Base-by-base conservation (phyloP, 2,329 filamentous ascomycete genomes). In the Pseudocercospora musae region DNA sequence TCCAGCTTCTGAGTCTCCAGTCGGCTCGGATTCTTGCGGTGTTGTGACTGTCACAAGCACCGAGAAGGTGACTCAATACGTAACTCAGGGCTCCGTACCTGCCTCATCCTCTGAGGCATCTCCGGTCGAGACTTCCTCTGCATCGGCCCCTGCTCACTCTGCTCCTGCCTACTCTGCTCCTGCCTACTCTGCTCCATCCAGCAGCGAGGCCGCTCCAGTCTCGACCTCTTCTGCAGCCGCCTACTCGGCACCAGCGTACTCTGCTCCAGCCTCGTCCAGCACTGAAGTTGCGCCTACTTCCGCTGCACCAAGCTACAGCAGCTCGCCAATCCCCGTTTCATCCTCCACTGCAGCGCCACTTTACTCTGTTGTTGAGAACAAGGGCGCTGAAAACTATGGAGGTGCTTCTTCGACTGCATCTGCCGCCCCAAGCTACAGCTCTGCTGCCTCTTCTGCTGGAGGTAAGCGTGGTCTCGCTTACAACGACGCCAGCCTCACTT, bases 401-500 rank as follows among this genome's bases (percentile, higher is more conserved):
- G 62, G 60, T 23, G 60, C 60, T 20, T 62, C 70, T 11, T 48
- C 58, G 20, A 62, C 65, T 20, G 65, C 70, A 9, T 68, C 68
- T 25, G 53, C 70, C 7, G 57, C 68, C 27, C 52, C 53, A 31
- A 66, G 44, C 50, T 63, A 58, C 29, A 56, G 31, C 33, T 64
- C 65, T 15, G 63, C 66, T 11, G 63, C 66, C 23, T 64, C 71
- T 61, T 53, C 61, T 70, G 73, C 69, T 25, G 73, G 72, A 58
- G 73, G 75, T 70, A 89, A 89, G 85, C 87, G 87, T 73, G 89
- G 89, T 76, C 76, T 90, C 55, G 85, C 85, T 56, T 91, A 87
- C 83, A 90, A 90, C 76, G 78, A 85, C 31, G 80, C 80, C 59
- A 69, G 68, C 27, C 78, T 88, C 37, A 81, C 83, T 73, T 76